Conservation (phyloP, 1,284 basidiomycete genomes). For the Puccinia horiana region DNA sequence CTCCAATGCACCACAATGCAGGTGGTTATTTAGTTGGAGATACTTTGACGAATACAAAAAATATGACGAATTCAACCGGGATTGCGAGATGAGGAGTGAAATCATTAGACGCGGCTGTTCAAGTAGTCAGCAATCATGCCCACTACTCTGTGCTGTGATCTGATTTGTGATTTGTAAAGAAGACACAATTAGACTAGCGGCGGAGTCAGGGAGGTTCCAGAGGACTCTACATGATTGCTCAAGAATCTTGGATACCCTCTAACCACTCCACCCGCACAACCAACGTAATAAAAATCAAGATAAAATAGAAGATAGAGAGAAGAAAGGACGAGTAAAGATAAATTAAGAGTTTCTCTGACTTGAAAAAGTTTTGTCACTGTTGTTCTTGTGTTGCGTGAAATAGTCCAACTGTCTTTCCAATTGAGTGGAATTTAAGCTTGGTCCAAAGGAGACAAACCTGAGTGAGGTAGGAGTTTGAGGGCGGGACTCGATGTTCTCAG, state of each 20-base stretch:
- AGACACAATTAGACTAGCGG: no score
- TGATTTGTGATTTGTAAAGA: no score
- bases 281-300: not conserved
- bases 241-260: no score
- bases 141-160: not conserved
- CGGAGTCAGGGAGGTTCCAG: no score
- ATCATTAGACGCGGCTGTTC: not conserved
- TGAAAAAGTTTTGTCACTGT: not conserved
- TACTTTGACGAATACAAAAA: not conserved
- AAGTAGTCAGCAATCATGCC: not conserved
- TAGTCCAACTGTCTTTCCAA: slow-evolving; percentile 27
- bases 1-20: no score
- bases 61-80: not conserved
- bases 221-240: no score
- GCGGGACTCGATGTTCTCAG: not conserved
- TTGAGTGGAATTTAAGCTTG: slow-evolving; percentile 7
- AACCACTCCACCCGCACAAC: no score
- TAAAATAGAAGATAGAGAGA: not conserved
- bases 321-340: not conserved
- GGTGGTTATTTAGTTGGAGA: no score
- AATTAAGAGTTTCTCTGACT: slow-evolving; percentile 9
- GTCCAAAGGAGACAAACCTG: slow-evolving; percentile 24
- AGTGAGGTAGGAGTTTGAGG: not conserved
- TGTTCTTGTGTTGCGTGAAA: slow-evolving; percentile 9
- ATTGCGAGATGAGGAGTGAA: not conserved